phyloP scores from a whole-genome alignment of 2,329 filamentous ascomycete species.

The Tolypocladium capitatum region DNA sequence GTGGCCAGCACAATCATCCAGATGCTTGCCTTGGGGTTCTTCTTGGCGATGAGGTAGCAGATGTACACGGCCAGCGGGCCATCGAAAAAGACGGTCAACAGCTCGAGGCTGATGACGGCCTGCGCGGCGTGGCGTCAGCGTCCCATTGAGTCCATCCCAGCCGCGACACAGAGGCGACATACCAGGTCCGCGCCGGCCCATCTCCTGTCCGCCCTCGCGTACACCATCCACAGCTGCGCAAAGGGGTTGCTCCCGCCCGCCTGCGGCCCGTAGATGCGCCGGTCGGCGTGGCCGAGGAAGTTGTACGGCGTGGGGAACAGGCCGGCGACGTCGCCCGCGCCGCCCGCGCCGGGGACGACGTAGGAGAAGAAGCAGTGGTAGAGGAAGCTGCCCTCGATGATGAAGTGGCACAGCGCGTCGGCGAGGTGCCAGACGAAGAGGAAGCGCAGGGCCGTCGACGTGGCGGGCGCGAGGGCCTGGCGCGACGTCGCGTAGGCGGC shows the following conservation, averaged over 20 bases:
- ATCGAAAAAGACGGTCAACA: conserved; percentile 50
- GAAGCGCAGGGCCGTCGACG: conserved; percentile 48
- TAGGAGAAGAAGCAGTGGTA: conserved; percentile 82
- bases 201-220: conserved; percentile 47
- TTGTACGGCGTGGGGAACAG: conserved; percentile 37
- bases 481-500: conserved; percentile 37
- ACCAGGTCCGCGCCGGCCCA: conserved; percentile 52
- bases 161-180: conserved; percentile 8
- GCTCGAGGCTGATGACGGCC: conserved; percentile 50
- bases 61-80: conserved; percentile 47
- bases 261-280: conserved; percentile 42
- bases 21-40: conserved; percentile 40
- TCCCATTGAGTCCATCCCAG: background rate
- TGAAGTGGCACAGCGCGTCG: conserved; percentile 80
- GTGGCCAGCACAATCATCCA: conserved; percentile 54
- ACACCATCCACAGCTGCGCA: conserved; percentile 56
- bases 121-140: conserved; percentile 10
- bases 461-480: conserved; percentile 30
- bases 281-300: conserved; percentile 34
- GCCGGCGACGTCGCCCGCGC: conserved; percentile 13
- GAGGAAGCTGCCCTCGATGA: conserved; percentile 82
- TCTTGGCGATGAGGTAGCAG: conserved; percentile 45
- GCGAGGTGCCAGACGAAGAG: conserved; percentile 94
- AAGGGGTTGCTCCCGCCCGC: conserved; percentile 39
- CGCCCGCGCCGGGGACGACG: conserved; percentile 17